Percentiles rank a stretch among this genome's conserved stretches.
These are phyloP conservation scores for Candida corydali DNA, from an alignment of 805 yeast genomes.

Conservation along the genomic window DNA sequence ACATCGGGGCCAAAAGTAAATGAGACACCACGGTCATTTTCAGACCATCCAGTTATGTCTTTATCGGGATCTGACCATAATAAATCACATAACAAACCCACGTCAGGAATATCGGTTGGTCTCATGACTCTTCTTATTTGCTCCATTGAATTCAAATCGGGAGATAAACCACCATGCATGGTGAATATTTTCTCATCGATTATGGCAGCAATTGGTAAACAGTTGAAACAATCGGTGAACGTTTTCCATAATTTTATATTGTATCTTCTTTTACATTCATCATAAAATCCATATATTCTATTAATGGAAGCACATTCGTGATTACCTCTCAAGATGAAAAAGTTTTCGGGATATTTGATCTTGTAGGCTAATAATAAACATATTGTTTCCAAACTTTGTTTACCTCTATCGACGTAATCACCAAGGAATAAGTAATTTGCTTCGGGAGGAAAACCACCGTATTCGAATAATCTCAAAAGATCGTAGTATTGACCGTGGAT, in stretches of 20 bases:
- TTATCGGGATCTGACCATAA: conserved; percentile 99
- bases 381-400: conserved; percentile 93
- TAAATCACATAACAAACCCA: conserved; percentile 91
- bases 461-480: conserved; percentile 89
- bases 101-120: conserved; percentile 98
- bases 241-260: conserved; percentile 98
- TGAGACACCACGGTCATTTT: conserved; percentile 97
- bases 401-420: conserved; percentile 98
- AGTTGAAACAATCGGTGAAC: conserved; percentile 96
- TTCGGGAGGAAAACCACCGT: conserved; percentile 99
- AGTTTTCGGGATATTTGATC: conserved; percentile 97
- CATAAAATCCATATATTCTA: conserved; percentile 97
- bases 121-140: conserved; percentile 98
- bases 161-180: conserved; percentile 98
- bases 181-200: conserved; percentile 97
- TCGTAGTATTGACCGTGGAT: conserved; percentile 98
- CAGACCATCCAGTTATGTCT: conserved; percentile 98
- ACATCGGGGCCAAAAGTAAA: conserved; percentile 99
- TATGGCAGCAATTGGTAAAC: conserved; percentile 97
- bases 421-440: conserved; percentile 94
- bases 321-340: conserved; percentile 94
- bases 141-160: conserved; percentile 96
- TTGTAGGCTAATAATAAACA: conserved; percentile 92
- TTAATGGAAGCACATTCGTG: conserved; percentile 98
- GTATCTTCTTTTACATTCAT: conserved; percentile 97